phyloP scores from a whole-genome alignment of 495 filamentous ascomycete genomes.

The Hypomontagnella submonticulosa region DNA sequence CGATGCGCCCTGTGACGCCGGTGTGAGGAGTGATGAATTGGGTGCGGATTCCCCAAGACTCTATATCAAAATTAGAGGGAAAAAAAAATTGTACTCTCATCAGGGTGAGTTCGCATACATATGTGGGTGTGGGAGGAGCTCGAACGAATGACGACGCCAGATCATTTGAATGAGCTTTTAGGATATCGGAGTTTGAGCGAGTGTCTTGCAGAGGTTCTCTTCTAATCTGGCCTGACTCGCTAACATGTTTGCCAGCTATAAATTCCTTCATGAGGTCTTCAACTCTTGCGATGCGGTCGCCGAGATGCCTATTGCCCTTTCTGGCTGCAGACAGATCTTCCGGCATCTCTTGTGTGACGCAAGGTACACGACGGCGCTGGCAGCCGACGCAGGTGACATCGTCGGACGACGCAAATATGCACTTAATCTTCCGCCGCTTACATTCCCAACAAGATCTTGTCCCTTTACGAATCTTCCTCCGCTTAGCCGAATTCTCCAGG shows the following conservation, averaged over 20 bases:
- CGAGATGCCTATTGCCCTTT: background rate
- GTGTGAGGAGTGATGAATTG: too few relatives aligned
- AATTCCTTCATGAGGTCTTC: background rate
- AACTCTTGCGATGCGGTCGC: background rate
- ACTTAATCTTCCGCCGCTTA: conserved; percentile 51
- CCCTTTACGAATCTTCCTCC: conserved; percentile 50
- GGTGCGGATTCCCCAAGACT: too few relatives aligned
- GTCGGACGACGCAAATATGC: conserved; percentile 37
- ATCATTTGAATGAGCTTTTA: too few relatives aligned
- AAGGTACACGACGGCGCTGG: conserved; percentile 45
- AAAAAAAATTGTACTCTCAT: too few relatives aligned
- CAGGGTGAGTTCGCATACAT: too few relatives aligned
- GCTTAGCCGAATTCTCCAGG: background rate
- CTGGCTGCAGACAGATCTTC: conserved; percentile 31
- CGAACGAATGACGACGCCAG: too few relatives aligned
- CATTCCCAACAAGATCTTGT: conserved; percentile 55
- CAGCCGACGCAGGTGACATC: conserved; percentile 49
- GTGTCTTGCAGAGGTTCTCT: too few relatives aligned
- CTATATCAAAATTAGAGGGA: too few relatives aligned
- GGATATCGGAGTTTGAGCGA: too few relatives aligned
- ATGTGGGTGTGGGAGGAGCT: too few relatives aligned
- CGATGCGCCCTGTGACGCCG: too few relatives aligned
- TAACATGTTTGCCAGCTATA: conserved; percentile 13
- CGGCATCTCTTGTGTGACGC: conserved; percentile 59
- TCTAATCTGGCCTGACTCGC: too few relatives aligned